These are phyloP conservation scores for Pseudonectria buxi DNA, from an alignment of 2,329 filamentous ascomycete genomes.

Conservation along the genomic window DNA sequence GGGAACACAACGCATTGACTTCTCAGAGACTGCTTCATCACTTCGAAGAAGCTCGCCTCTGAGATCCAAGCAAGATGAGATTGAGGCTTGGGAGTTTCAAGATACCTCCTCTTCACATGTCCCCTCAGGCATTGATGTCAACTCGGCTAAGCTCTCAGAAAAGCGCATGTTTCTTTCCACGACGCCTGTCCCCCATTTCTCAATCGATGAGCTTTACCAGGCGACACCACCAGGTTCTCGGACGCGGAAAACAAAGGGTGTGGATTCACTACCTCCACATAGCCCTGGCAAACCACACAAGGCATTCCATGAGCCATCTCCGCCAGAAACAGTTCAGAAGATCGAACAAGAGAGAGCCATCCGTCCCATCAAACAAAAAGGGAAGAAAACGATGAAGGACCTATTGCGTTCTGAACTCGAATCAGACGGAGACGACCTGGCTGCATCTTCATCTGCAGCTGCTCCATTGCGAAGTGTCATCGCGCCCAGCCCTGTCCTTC, in stretches of 20 bases:
- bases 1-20: slow-evolving; percentile 15
- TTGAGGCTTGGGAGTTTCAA: slow-evolving; percentile 10
- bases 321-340: slow-evolving; percentile 1
- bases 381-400: slow-evolving; percentile 3
- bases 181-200: slow-evolving; percentile 12
- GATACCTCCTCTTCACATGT: slow-evolving; percentile 6
- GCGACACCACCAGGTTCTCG: slow-evolving; percentile 15
- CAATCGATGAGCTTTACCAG: slow-evolving; percentile 23
- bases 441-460: not conserved
- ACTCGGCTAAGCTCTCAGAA: slow-evolving; percentile 2
- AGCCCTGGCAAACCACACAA: not conserved
- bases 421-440: slow-evolving; percentile 1
- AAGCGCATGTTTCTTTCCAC: not conserved
- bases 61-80: slow-evolving; percentile 1
- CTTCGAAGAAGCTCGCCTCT: slow-evolving; percentile 25
- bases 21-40: slow-evolving; percentile 32
- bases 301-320: slow-evolving; percentile 1
- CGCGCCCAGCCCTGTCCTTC: too few relatives aligned
- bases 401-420: slow-evolving; percentile 1
- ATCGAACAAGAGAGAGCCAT: not conserved
- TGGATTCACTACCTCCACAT: not conserved
- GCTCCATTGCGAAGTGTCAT: not conserved
- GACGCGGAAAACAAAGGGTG: slow-evolving; percentile 1
- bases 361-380: not conserved
- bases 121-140: not conserved